Base-by-base conservation (phyloP, 2,329 filamentous ascomycete genomes). In the Sporothrix dimorphospora region DNA sequence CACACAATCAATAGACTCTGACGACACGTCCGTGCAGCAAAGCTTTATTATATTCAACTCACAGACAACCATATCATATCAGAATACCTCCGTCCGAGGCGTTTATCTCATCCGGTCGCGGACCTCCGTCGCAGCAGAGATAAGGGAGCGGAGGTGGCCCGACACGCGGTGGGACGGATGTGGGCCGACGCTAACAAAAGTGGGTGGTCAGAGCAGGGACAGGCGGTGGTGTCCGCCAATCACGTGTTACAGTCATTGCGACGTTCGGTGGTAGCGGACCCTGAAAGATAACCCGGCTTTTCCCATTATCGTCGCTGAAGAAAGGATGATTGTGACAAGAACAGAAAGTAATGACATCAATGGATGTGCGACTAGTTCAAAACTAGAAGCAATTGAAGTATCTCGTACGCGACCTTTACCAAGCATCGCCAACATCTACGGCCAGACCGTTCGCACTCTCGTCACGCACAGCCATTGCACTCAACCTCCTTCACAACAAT, bases 121-220 rank as follows among this genome's bases (percentile, higher is more conserved):
- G 57, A 61, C 57, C 34, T 61, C 57, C 34, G 57, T 61, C 57
- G 57, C 57, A 61, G 57, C 19, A 38, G 4, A 61, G 57, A 61
- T 61, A 61, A 61, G 57, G 8, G 8, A 38, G 57, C 57, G 57
- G 57, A 61, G 30, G 34, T 61, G 57, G 30, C 34, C 57, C 57
- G 57, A 61, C 55, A 61, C 12, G 12, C 38, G 34, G n/a, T 30
- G 59, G 45, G 47, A 27, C 57, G 69, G 42, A 65, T 30, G 8
- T 19, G 12, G 30, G n/a, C 45, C 45, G 57, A 51, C 40, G n/a
- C 45, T 16, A 61, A 47, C 61, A 27, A 40, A 34, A 38, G 30
- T 21, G 55, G 59, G 40, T 14, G n/a, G 47, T 21, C 45, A 49
- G 5, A 16, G 12, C 59, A 38, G 34, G n/a, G 61, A 40, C 30